Conservation (phyloP, 768 basidiomycete genomes). For the Mycena haematopus region DNA sequence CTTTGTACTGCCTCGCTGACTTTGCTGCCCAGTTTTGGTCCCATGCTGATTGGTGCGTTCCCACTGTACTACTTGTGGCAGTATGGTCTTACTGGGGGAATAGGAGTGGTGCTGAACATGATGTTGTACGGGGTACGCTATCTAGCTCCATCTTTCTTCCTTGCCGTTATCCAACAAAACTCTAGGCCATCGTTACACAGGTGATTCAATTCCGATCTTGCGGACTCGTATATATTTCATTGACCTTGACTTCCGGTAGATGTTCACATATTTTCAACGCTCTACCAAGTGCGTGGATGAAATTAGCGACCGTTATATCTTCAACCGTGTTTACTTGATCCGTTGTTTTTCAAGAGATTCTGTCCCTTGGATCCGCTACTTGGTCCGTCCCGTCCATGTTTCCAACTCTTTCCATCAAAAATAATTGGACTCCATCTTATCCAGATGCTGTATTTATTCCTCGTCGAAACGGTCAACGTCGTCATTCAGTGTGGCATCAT, state of each 20-base stretch:
- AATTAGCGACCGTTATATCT: no score
- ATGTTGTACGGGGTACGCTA: conserved; percentile 22
- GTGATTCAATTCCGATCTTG: no score
- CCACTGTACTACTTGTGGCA: no score
- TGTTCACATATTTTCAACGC: not conserved
- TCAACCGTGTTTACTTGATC: no score
- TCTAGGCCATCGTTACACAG: conserved; percentile 13
- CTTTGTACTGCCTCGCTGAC: not conserved
- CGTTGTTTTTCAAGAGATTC: not conserved
- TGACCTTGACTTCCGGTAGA: no score
- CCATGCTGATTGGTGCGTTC: conserved; percentile 21
- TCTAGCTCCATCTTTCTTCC: not conserved
- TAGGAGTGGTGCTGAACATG: conserved; percentile 22
- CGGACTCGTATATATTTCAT: no score
- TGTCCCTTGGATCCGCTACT: conserved; percentile 8
- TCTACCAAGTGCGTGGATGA: conserved; percentile 14
- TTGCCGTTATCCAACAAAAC: not conserved
- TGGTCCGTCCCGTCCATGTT: conserved; percentile 6
- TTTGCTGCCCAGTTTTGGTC: conserved; percentile 10
- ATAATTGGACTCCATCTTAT: not conserved
- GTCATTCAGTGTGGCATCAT: conserved; percentile 19
- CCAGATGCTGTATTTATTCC: conserved; percentile 22
- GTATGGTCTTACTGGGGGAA: not conserved
- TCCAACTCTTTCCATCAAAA: not conserved
- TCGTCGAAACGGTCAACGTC: conserved; percentile 17